A percentile compares a stretch with the other conserved stretches of the same genome.
These are phyloP conservation scores for Primulina eburnea DNA, from an alignment of 257 asterid species.

Conservation along the genomic window DNA sequence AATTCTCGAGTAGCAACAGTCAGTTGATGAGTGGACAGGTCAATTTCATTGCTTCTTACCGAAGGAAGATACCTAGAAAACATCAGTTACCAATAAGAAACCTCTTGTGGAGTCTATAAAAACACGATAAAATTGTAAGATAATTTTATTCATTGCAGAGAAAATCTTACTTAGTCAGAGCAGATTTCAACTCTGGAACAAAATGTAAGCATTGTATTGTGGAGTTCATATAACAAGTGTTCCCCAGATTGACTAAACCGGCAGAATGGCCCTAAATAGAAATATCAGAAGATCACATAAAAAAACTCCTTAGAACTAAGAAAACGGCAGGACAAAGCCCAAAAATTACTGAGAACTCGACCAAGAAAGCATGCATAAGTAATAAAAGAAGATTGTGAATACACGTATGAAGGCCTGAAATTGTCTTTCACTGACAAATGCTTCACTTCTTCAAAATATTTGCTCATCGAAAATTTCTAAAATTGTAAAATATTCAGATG, in stretches of 20 bases:
- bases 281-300: conserved; percentile 23
- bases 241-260: conserved; percentile 87
- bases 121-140: conserved; percentile 13
- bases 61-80: conserved; percentile 68
- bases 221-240: conserved; percentile 98
- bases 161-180: conserved; percentile 62
- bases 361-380: conserved; percentile 14
- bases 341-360: conserved; percentile 12
- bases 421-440: conserved; percentile 10
- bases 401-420: not conserved
- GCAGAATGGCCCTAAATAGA: conserved; percentile 87
- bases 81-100: conserved; percentile 14
- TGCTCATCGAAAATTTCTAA: not conserved
- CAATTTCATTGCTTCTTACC: conserved; percentile 60
- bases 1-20: conserved; percentile 89
- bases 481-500: not conserved
- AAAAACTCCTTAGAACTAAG: conserved; percentile 14
- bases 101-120: conserved; percentile 14
- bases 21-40: conserved; percentile 79
- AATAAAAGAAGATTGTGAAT: not conserved
- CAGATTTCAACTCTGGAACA: conserved; percentile 91
- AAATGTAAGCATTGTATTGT: conserved; percentile 94
- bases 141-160: conserved; percentile 16
- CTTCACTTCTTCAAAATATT: not conserved
- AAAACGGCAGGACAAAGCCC: conserved; percentile 2